Evolutionary conservation across 257 asterid genomes (phyloP).

Genomic region (Solanum piurae): DNA sequence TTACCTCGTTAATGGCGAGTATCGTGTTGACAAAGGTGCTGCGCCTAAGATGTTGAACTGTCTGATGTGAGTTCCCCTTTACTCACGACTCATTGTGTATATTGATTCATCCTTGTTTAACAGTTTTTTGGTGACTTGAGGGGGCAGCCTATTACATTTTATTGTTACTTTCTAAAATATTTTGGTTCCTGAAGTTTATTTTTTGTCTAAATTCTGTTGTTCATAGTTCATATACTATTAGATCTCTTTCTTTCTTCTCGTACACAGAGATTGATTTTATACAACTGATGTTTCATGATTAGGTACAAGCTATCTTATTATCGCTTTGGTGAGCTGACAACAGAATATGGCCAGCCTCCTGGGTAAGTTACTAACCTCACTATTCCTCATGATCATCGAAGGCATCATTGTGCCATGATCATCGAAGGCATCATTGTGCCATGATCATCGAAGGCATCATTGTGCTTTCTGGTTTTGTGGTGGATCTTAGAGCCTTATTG

Average conservation of each 20-base stretch:
- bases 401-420: neutral
- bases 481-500: neutral
- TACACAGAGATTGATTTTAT: neutral
- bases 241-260: neutral
- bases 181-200: neutral
- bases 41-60: slow-evolving; percentile 98
- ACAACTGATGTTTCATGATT: slow-evolving; percentile 7
- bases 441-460: neutral
- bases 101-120: neutral
- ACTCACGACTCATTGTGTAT: neutral
- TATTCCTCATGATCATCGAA: neutral
- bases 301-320: slow-evolving; percentile 96
- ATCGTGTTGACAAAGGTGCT: slow-evolving; percentile 97
- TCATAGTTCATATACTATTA: neutral
- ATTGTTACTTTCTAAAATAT: neutral
- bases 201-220: neutral
- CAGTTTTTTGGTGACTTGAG: neutral
- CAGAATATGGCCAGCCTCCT: slow-evolving; percentile 92
- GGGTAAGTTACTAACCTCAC: slow-evolving; percentile 48
- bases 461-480: neutral
- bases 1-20: slow-evolving; percentile 98
- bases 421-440: neutral
- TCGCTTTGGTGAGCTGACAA: slow-evolving; percentile 93
- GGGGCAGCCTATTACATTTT: neutral
- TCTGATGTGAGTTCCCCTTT: slow-evolving; percentile 63